Evolutionary conservation across 768 basidiomycete genomes (phyloP).

Genomic region (Rhodocollybia butyracea): DNA sequence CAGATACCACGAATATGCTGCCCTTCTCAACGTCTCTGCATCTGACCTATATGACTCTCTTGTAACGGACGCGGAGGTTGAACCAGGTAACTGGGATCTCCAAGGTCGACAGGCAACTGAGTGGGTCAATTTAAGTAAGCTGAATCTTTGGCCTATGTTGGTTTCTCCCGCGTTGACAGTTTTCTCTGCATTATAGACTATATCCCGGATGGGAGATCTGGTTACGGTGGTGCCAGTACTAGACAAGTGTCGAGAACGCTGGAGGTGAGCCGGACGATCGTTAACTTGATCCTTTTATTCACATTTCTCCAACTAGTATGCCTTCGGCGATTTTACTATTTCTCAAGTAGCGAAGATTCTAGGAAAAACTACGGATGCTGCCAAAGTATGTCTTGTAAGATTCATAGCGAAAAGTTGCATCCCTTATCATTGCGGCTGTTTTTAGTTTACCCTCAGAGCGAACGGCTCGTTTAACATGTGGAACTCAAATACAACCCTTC

Average conservation of each 20-base stretch:
- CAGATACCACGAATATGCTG: constrained; percentile 51
- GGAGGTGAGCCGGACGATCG: constrained; percentile 36
- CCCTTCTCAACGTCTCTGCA: constrained; percentile 42
- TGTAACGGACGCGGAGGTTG: constrained; percentile 54
- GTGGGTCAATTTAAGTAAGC: constrained; percentile 52
- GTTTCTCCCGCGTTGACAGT: neutral
- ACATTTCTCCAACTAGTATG: constrained; percentile 34
- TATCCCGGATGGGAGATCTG: constrained; percentile 17
- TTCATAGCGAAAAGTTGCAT: no score
- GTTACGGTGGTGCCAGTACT: constrained; percentile 50
- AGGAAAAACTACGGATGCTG: constrained; percentile 44
- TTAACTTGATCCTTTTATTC: neutral
- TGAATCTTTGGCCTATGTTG: no score
- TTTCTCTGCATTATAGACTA: constrained; percentile 11
- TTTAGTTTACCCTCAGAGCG: constrained; percentile 50
- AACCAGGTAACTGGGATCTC: constrained; percentile 60
- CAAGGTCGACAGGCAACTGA: constrained; percentile 55
- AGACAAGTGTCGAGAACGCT: constrained; percentile 62
- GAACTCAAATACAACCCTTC: constrained; percentile 54
- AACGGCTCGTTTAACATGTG: constrained; percentile 58
- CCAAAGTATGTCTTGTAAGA: constrained; percentile 42
- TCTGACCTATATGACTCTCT: constrained; percentile 53
- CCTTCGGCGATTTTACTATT: constrained; percentile 63
- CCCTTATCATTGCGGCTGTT: no score
- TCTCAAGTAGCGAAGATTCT: constrained; percentile 60